Conservation (phyloP, 306 rosid species). For the Vachellia pachyceras region DNA sequence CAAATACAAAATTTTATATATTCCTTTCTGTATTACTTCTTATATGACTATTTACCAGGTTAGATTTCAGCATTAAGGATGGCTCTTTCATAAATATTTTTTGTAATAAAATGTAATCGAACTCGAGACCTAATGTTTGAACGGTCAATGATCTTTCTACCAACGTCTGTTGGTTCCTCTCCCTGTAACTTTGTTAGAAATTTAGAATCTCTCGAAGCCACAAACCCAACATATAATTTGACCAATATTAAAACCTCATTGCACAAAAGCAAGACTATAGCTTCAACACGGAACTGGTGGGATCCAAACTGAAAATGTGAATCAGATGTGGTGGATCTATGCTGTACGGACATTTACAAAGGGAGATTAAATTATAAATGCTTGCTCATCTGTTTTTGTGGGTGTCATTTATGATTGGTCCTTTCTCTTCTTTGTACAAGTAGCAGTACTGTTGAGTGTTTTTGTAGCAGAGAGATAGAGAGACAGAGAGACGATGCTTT, state of each 20-base stretch:
- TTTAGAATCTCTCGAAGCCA: too few relatives aligned
- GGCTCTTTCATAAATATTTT: too few relatives aligned
- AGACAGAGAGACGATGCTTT: not conserved
- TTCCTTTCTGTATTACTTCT: too few relatives aligned
- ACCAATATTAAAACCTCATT: not conserved
- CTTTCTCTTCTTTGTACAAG: slow-evolving; percentile 29
- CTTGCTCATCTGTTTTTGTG: slow-evolving; percentile 11
- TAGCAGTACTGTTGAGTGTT: not conserved
- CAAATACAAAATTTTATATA: too few relatives aligned
- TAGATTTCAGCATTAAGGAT: too few relatives aligned
- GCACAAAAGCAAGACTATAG: not conserved
- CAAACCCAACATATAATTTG: too few relatives aligned
- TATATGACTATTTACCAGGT: too few relatives aligned
- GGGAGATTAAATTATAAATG: slow-evolving; percentile 8
- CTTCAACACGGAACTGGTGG: not conserved
- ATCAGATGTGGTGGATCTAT: slow-evolving; percentile 7
- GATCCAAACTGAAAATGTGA: not conserved
- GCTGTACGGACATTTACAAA: not conserved
- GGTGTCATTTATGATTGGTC: slow-evolving; percentile 26
- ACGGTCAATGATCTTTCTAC: too few relatives aligned
- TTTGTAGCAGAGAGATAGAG: not conserved
- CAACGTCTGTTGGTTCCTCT: too few relatives aligned
- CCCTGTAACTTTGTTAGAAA: too few relatives aligned
- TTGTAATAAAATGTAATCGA: too few relatives aligned
- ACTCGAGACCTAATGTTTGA: too few relatives aligned